Evolutionary conservation across 108 stramenopile species (phyloP).

Genomic region (Skeletonema tropicum): DNA sequence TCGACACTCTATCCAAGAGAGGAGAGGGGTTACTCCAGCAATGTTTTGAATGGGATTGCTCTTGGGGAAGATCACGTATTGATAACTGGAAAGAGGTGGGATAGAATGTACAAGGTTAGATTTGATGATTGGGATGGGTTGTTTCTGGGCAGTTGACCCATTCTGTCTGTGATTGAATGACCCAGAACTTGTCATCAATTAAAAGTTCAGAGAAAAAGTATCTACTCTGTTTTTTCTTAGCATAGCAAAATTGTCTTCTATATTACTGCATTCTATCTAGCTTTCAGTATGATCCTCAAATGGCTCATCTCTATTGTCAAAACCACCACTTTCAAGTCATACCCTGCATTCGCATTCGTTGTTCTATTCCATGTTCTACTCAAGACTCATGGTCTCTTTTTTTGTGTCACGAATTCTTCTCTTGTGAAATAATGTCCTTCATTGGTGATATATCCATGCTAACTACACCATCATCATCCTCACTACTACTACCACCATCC

Average conservation of each 20-base stretch:
- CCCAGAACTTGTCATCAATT: too few relatives aligned
- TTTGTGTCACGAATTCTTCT: background rate
- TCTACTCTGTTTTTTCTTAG: too few relatives aligned
- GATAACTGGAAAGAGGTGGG: constrained; percentile 76
- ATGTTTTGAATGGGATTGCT: constrained; percentile 89
- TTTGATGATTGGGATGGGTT: constrained; percentile 44
- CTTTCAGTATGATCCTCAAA: too few relatives aligned
- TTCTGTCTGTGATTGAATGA: too few relatives aligned
- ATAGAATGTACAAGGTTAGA: constrained; percentile 69
- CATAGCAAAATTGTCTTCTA: too few relatives aligned
- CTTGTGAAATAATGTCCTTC: background rate
- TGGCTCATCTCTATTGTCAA: too few relatives aligned
- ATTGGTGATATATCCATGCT: background rate
- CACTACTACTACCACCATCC: background rate
- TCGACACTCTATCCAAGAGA: constrained; percentile 58
- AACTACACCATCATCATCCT: background rate
- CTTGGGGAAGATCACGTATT: constrained; percentile 70
- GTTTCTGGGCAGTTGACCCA: constrained; percentile 2
- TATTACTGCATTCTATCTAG: too few relatives aligned
- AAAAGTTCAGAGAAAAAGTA: too few relatives aligned
- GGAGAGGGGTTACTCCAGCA: constrained; percentile 44
- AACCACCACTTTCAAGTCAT: too few relatives aligned
- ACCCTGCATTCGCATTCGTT: background rate
- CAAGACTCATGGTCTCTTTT: background rate
- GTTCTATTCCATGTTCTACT: background rate